Conservation (phyloP, 1,139 yeast species). For the Hemisphaericaspora lyxosophila region DNA sequence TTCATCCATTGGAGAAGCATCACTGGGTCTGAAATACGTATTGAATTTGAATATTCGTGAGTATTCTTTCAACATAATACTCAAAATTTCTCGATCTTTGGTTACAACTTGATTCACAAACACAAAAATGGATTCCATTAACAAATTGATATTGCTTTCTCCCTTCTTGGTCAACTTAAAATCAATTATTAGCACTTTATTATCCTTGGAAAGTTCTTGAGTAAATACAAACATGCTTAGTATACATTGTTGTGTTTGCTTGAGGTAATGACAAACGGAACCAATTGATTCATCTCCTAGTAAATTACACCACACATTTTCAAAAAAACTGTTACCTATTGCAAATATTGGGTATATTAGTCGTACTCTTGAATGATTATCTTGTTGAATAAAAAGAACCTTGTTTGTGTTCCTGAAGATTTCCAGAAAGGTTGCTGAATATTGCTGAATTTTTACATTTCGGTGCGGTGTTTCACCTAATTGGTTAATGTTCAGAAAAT, state of each 20-base stretch:
- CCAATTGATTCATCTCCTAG: constrained; percentile 60
- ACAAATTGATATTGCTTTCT: constrained; percentile 24
- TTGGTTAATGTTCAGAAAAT: constrained; percentile 32
- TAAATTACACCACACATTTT: constrained; percentile 52
- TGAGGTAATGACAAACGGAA: constrained; percentile 40
- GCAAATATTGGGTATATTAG: constrained; percentile 36
- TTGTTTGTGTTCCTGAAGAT: constrained; percentile 5
- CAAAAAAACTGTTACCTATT: constrained; percentile 22
- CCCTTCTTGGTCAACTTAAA: constrained; percentile 43
- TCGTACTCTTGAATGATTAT: constrained; percentile 22
- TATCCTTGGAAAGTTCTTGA: constrained; percentile 33
- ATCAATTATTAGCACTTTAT: constrained; percentile 43
- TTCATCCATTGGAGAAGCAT: constrained; percentile 42
- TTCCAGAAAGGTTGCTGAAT: background rate
- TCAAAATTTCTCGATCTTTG: constrained; percentile 5
- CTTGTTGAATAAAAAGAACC: constrained; percentile 13
- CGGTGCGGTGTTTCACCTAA: background rate
- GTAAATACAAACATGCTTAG: constrained; percentile 28
- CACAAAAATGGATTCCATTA: constrained; percentile 25
- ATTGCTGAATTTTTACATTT: background rate
- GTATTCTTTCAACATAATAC: constrained; percentile 39
- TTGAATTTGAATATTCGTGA: constrained; percentile 45
- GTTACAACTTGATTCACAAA: constrained; percentile 17
- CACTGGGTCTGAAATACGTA: constrained; percentile 37
- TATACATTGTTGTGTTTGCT: constrained; percentile 20